Base-by-base conservation (phyloP, 768 basidiomycete genomes). In the Ramaria rubella region DNA sequence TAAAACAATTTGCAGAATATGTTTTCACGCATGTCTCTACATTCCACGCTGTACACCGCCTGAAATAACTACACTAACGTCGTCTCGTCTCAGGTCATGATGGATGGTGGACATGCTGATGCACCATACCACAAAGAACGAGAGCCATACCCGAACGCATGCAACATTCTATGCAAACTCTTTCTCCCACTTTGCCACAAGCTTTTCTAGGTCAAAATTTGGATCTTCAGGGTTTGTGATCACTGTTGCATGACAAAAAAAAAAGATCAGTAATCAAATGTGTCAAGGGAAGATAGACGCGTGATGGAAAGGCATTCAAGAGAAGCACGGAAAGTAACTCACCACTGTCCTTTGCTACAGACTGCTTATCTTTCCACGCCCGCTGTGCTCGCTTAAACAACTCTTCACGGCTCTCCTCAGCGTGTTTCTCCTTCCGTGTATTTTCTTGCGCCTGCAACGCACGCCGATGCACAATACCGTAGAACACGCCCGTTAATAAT, bases 181-280 rank as follows among this genome's bases (percentile, higher is more conserved):
- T 67, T 78, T 82, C 72, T 90, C 89, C 79, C 83, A 85, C 68
- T 83, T 81, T 43, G 78, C 77, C 68, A 90, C 66, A 59, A 96
- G 73, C 72, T 92, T 92, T 79, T 98, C 95, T 69, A 97, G 77
- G 78, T 97, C 94, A 73, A 97, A 99, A 61, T 81, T 83, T 52
- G 95, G 92, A 72, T 97, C 86, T 64, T 97, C 95, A 40, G 94
- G 90, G 77, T 99, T 84, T 61, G 92, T 87, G 62, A 96, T 77
- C 62, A 95, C 94, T 94, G 71, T 8, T 49, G 46, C 17, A 24
- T n/a, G n/a, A n/a, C n/a, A n/a, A n/a, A n/a, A 29, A 29, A 30
- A 52, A 49, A 33, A 55, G 50, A 42, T 23, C 50, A 24, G 24
- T 19, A 44, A n/a, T n/a, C n/a, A n/a, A n/a, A n/a, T n/a, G n/a